These are phyloP conservation scores for Naematelia aurantialba DNA, from an alignment of 768 basidiomycete genomes.

Conservation along the genomic window DNA sequence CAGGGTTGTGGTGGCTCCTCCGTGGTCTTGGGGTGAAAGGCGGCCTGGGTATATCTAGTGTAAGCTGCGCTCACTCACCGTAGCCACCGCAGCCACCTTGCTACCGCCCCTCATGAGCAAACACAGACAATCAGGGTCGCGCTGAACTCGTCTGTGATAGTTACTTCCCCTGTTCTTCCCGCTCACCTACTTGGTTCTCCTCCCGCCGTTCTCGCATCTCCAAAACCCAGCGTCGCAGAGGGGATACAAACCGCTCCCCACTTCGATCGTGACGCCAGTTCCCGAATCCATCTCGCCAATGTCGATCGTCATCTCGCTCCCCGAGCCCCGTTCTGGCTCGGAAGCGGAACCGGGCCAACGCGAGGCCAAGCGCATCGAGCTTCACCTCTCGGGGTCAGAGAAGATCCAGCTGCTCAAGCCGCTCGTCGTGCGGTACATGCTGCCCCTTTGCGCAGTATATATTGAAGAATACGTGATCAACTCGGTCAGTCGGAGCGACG, in stretches of 20 bases:
- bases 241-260: slow-evolving; percentile 28
- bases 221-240: slow-evolving; percentile 1
- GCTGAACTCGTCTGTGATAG: slow-evolving; percentile 51
- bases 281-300: slow-evolving; percentile 3
- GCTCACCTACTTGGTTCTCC: slow-evolving; percentile 68
- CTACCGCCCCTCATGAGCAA: too few relatives aligned
- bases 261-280: slow-evolving; percentile 50
- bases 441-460: slow-evolving; percentile 68
- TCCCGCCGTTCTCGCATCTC: slow-evolving; percentile 63
- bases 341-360: not conserved
- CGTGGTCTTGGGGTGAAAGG: slow-evolving; percentile 74
- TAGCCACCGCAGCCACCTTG: too few relatives aligned
- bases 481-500: slow-evolving; percentile 54
- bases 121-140: not conserved
- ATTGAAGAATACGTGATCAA: slow-evolving; percentile 57
- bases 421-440: slow-evolving; percentile 76
- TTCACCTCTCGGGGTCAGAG: slow-evolving; percentile 61
- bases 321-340: not conserved
- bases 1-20: slow-evolving; percentile 91
- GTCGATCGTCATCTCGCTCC: slow-evolving; percentile 6
- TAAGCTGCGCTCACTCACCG: slow-evolving; percentile 19
- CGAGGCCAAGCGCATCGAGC: slow-evolving; percentile 49
- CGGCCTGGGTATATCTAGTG: slow-evolving; percentile 65
- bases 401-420: slow-evolving; percentile 81
- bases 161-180: slow-evolving; percentile 78